These are phyloP conservation scores for Carpinus viminea DNA, from an alignment of 306 rosid genomes.

Conservation along the genomic window DNA sequence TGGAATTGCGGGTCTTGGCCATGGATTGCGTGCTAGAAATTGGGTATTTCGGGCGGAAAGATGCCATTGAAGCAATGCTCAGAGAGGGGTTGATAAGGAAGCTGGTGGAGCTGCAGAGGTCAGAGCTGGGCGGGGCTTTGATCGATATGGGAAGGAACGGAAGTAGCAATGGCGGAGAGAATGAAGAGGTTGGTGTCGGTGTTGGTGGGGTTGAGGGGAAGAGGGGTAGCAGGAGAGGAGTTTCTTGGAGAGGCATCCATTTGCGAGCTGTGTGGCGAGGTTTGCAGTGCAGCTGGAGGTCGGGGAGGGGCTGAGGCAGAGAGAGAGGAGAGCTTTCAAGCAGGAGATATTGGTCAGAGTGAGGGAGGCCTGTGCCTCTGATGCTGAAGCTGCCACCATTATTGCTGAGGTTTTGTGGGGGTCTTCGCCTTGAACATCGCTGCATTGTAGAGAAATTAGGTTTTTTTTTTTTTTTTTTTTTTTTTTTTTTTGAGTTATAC, in stretches of 20 bases:
- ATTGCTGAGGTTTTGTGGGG: slow-evolving; percentile 94
- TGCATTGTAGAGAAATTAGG: background rate
- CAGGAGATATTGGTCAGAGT: slow-evolving; percentile 60
- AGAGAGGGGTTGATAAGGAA: slow-evolving; percentile 62
- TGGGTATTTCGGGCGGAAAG: slow-evolving; percentile 88
- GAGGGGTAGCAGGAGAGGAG: slow-evolving; percentile 31
- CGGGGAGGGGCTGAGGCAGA: slow-evolving; percentile 87
- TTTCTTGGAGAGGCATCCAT: slow-evolving; percentile 52
- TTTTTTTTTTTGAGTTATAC: background rate
- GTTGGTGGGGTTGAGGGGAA: slow-evolving; percentile 34
- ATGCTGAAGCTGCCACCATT: slow-evolving; percentile 84
- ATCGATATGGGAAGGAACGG: slow-evolving; percentile 33
- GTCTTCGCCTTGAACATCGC: slow-evolving; percentile 44
- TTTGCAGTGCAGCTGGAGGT: slow-evolving; percentile 88
- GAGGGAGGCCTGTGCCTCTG: slow-evolving; percentile 61
- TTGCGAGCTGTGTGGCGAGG: slow-evolving; percentile 79
- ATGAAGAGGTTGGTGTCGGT: background rate
- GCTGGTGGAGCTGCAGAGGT: slow-evolving; percentile 74
- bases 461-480: background rate
- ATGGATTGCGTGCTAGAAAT: slow-evolving; percentile 72
- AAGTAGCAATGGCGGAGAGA: slow-evolving; percentile 8
- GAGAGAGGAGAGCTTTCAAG: slow-evolving; percentile 83
- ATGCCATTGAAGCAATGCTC: slow-evolving; percentile 80
- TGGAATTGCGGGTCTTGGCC: slow-evolving; percentile 42
- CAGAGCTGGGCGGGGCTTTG: slow-evolving; percentile 61